Evolutionary conservation across 2,329 filamentous ascomycete species (phyloP).

Genomic region (Ophiobolus disseminans): DNA sequence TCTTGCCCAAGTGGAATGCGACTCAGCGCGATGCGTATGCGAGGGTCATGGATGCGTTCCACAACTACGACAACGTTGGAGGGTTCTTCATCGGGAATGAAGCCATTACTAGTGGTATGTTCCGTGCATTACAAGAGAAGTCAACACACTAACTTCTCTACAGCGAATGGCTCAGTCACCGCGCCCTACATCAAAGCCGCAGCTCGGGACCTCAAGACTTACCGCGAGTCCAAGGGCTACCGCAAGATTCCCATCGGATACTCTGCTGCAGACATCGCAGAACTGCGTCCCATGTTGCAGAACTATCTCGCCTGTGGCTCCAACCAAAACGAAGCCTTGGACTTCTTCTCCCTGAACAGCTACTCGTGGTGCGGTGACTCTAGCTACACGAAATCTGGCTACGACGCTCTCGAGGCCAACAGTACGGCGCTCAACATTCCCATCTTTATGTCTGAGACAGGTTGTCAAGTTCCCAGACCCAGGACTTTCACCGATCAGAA

Average conservation of each 20-base stretch:
- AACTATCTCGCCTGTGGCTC: conserved; percentile 81
- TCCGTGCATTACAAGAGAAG: neutral
- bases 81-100: conserved; percentile 86
- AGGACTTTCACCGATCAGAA: conserved; percentile 74
- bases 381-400: conserved; percentile 70
- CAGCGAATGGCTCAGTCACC: conserved; percentile 62
- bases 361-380: conserved; percentile 67
- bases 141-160: conserved; percentile 14
- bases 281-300: conserved; percentile 69
- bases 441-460: conserved; percentile 75
- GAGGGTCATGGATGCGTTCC: conserved; percentile 78
- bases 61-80: conserved; percentile 78
- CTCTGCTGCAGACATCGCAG: conserved; percentile 82
- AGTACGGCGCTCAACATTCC: conserved; percentile 73
- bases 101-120: conserved; percentile 66
- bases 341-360: conserved; percentile 86
- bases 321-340: conserved; percentile 70
- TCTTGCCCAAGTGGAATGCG: conserved; percentile 72
- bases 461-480: conserved; percentile 72
- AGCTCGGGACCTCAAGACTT: conserved; percentile 80
- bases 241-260: conserved; percentile 86
- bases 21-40: conserved; percentile 73
- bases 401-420: conserved; percentile 70
- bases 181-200: conserved; percentile 87
- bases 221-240: conserved; percentile 77